Evolutionary conservation across 345 rosid genomes (phyloP), one percentile per base, ranked within the genome.

Genomic region (Firmiana major): DNA sequence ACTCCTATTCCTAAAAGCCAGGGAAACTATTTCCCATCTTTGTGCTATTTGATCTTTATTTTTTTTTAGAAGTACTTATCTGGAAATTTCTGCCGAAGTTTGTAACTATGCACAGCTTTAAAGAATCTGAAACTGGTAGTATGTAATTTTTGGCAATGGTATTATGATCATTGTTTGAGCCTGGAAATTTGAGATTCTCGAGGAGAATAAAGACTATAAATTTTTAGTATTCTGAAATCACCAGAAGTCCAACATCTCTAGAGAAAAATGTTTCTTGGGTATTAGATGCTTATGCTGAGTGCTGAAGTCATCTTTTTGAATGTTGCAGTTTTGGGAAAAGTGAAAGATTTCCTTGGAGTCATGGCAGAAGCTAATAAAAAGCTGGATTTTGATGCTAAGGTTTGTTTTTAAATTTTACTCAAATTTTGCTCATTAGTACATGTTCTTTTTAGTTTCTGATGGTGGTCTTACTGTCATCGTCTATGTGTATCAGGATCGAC

Each of bases 311-410:
- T 57, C 24, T 28, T 75, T 64, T 11, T 28, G n/a, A 19, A 71
- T 51, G 40, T 55, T 79, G 75, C 85, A 88, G 91, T 92, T 85
- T 74, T 93, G 69, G 97, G 90, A 59, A 91, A 82, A 88, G 89
- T 86, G 71, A 89, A 79, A 81, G 97, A 87, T 64, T 93, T 93
- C 75, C 58, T 95, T 1, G 97, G 93, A 72, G 71, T 88, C 22
- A 83, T 95, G 59, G 85, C 92, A 0, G 97, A 93, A 83, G 89
- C 97, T 38, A 93, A 90, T 86, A 87, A 84, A 77, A 81, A 70
- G 77, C 79, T 93, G 75, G 84, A 90, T 78, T 78, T 84, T 62
- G 92, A 90, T 71, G 86, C 92, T 45, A 87, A 89, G 83, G 92
- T 90, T 63, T 63, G 34, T 42, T 34, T 54, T 55, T 24, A 7